Evolutionary conservation across 768 basidiomycete species (phyloP).

Genomic region (Lanmaoa rubissima): DNA sequence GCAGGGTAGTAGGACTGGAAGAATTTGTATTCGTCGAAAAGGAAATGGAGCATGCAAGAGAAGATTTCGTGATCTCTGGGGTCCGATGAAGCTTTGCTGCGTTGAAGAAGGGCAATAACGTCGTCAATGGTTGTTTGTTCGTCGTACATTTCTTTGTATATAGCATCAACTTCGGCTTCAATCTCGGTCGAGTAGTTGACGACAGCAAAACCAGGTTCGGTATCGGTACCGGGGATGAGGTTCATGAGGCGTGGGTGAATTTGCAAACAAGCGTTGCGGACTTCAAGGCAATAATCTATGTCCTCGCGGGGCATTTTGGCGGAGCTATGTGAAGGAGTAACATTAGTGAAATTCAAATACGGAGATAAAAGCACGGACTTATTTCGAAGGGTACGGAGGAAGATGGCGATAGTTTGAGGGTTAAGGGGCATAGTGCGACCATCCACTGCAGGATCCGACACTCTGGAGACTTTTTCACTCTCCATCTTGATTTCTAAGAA

Average conservation of each 20-base stretch:
- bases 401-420: constrained; percentile 86
- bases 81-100: constrained; percentile 79
- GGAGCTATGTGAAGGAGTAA: constrained; percentile 45
- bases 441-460: constrained; percentile 77
- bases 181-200: constrained; percentile 86
- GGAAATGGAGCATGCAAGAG: constrained; percentile 99
- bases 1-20: constrained; percentile 95
- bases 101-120: constrained; percentile 84
- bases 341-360: constrained; percentile 2
- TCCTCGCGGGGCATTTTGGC: constrained; percentile 74
- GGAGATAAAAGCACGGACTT: constrained; percentile 48
- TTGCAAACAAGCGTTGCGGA: constrained; percentile 90
- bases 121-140: constrained; percentile 93
- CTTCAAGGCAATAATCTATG: constrained; percentile 83
- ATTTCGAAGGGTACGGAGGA: constrained; percentile 84
- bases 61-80: constrained; percentile 92
- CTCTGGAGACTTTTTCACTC: constrained; percentile 72
- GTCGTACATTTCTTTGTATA: constrained; percentile 98
- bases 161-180: constrained; percentile 88
- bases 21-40: constrained; percentile 99
- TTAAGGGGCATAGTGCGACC: constrained; percentile 83
- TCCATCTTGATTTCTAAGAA: constrained; percentile 94
- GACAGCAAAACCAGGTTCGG: constrained; percentile 89
- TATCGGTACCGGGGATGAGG: constrained; percentile 79
- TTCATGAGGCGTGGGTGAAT: constrained; percentile 97